These are phyloP conservation scores for Aspergillus mulundensis DNA, from an alignment of 495 filamentous ascomycete species.

Conservation along the genomic window DNA sequence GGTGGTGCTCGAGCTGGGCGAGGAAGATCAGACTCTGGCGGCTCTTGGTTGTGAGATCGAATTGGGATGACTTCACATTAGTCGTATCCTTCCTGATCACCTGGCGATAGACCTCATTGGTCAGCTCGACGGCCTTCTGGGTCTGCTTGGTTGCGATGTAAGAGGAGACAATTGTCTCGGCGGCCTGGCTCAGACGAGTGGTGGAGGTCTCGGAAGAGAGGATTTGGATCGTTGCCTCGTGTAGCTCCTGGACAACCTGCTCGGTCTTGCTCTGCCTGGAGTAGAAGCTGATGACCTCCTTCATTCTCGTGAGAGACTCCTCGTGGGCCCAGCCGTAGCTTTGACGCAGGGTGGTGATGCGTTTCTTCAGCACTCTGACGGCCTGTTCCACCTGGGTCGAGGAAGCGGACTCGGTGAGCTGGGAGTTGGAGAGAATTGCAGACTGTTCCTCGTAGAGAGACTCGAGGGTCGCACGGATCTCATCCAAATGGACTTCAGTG, in stretches of 20 bases:
- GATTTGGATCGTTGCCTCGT: slow-evolving; percentile 35
- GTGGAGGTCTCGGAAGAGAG: slow-evolving; percentile 30
- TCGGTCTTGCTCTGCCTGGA: slow-evolving; percentile 29
- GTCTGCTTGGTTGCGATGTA: slow-evolving; percentile 32
- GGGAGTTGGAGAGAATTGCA: slow-evolving; percentile 15
- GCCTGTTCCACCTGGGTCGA: slow-evolving; percentile 27
- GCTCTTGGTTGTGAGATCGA: slow-evolving; percentile 32
- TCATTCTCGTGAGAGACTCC: slow-evolving; percentile 34
- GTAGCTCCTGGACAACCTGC: slow-evolving; percentile 27
- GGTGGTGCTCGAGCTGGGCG: slow-evolving; percentile 36
- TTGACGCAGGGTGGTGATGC: slow-evolving; percentile 28
- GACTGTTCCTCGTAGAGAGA: slow-evolving; percentile 39
- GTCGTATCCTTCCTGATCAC: slow-evolving; percentile 20
- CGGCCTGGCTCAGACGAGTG: slow-evolving; percentile 24
- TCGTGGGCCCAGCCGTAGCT: slow-evolving; percentile 38
- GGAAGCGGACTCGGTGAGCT: slow-evolving; percentile 26
- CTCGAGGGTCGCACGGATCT: slow-evolving; percentile 34
- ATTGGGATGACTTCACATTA: slow-evolving; percentile 21
- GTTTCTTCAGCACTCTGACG: slow-evolving; percentile 28
- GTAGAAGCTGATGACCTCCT: slow-evolving; percentile 34
- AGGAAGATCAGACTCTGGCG: slow-evolving; percentile 39
- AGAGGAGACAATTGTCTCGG: slow-evolving; percentile 31
- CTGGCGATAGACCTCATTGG: slow-evolving; percentile 40
- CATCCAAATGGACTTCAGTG: slow-evolving; percentile 23
- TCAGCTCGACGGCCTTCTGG: slow-evolving; percentile 29